A percentile compares a stretch with the other conserved stretches of the same genome.
Conservation (phyloP, 345 rosid genomes). For the Eutrema heterophyllum region DNA sequence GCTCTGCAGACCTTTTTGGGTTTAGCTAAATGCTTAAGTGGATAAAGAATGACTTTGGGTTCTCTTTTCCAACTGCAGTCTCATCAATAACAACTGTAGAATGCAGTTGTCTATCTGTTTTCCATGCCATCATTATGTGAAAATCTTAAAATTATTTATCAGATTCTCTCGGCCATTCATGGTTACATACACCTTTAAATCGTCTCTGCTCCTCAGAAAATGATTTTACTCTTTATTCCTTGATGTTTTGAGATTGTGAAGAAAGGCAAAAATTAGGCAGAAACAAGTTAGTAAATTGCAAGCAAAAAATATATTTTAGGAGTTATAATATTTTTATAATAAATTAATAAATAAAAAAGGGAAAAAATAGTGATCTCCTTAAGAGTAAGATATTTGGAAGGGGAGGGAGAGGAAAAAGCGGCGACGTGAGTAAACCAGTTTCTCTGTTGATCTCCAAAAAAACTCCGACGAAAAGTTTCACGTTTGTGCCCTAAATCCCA, state of each 20-base stretch:
- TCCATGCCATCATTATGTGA: background rate
- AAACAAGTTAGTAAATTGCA: background rate
- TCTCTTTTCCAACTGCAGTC: background rate
- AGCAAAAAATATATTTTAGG: too few species aligned
- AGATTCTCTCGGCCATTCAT: background rate
- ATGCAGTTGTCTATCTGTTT: background rate
- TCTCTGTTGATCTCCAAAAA: background rate
- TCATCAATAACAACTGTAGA: background rate
- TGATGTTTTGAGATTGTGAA: background rate
- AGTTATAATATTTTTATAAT: background rate
- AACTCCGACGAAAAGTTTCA: background rate
- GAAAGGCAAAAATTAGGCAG: background rate
- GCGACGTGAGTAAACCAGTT: conserved; percentile 19
- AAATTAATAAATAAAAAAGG: background rate
- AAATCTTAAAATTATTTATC: background rate
- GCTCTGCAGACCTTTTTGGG: background rate
- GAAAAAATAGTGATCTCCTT: background rate
- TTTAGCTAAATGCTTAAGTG: background rate
- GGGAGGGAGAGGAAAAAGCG: conserved; percentile 1
- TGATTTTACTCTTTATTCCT: background rate
- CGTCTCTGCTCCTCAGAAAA: background rate
- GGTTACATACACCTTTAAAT: background rate
- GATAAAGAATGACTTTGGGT: background rate
- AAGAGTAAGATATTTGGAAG: background rate
- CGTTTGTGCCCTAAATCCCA: background rate